Evolutionary conservation across 163 green algal genomes (phyloP).

Genomic region (Coccomyxa subellipsoidea): DNA sequence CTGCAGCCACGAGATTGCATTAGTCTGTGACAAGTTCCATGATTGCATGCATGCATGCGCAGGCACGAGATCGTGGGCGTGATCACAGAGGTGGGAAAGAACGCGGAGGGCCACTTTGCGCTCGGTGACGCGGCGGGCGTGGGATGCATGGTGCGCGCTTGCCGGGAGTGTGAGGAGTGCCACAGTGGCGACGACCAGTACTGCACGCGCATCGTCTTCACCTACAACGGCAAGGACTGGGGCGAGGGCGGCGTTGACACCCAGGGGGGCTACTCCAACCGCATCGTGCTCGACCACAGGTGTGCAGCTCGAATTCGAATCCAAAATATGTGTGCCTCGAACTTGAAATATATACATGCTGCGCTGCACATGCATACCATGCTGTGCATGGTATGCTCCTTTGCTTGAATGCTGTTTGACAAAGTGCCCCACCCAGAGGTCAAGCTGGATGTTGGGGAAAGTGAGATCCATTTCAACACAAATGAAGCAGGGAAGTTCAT

Average conservation of each 20-base stretch:
- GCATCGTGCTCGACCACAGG: constrained; percentile 41
- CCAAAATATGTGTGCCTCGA: no score
- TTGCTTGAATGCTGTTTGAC: no score
- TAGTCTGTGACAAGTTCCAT: no score
- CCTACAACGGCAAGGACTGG: constrained; percentile 45
- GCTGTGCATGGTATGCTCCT: no score
- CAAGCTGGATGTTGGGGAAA: no score
- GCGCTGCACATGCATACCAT: no score
- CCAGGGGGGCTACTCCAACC: constrained; percentile 62
- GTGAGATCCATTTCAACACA: no score
- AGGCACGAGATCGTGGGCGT: constrained; percentile 81
- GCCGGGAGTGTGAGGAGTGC: constrained; percentile 38
- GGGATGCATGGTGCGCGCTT: constrained; percentile 75
- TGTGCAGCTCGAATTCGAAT: constrained; percentile 23
- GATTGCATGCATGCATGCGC: no score
- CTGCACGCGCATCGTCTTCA: constrained; percentile 33
- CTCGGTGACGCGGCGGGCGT: constrained; percentile 74
- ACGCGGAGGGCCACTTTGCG: constrained; percentile 69
- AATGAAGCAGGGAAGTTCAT: no score
- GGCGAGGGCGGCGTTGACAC: constrained; percentile 27
- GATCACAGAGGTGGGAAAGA: constrained; percentile 65
- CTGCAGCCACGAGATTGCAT: no score
- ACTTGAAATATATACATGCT: no score
- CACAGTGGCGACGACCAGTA: constrained; percentile 46
- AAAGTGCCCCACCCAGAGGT: no score